Evolutionary conservation across 73 alveolate genomes (phyloP), one percentile per base, ranked within the genome.

Genomic region (Halteria grandinella): DNA sequence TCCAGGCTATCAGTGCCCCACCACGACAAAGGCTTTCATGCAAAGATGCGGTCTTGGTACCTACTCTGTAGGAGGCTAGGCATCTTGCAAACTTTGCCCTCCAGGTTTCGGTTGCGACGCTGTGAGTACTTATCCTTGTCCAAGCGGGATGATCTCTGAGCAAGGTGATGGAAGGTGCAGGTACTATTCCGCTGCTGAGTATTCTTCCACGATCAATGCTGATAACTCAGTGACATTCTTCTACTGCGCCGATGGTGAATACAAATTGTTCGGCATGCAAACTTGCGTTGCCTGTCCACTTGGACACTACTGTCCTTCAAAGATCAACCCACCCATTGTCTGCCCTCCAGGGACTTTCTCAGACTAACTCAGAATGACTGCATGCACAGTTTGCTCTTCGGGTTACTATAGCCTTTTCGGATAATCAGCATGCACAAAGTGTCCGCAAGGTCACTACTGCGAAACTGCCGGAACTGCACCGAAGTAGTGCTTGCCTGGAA

Each of bases 221-320:
- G 14, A 24, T 8, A 28, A 77, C 27, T 36, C 52, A 43, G 47
- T 32, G 33, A 24, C 82, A 57, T 24, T 18, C 62, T 10, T 40
- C 20, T 28, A 74, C 12, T 75, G 88, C 48, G 59, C 80, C 24
- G 89, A 50, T 24, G 83, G 84, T 5, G 40, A 54, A 31, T 79
- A 36, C 53, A 54, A 73, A 14, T 60, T 36, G 2, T 34, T 12
- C 0, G 92, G 91, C 6, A 64, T 60, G 0, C 25, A 48, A 0
- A 66, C 86, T 25, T 87, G 95, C 51, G 25, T 29, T 21, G 53
- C 55, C 21, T 87, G 95, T 29, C 83, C 85, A 5, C 45, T 66
- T n/a, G 95, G 95, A 17, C 66, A 82, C 60, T 91, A 64, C 31
- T 80, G 90, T 52, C 95, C 95, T 23, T 28, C 62, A 20, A 79